Base-by-base conservation (phyloP, 768 basidiomycete species). In the Symmetrospora coprosmae region DNA sequence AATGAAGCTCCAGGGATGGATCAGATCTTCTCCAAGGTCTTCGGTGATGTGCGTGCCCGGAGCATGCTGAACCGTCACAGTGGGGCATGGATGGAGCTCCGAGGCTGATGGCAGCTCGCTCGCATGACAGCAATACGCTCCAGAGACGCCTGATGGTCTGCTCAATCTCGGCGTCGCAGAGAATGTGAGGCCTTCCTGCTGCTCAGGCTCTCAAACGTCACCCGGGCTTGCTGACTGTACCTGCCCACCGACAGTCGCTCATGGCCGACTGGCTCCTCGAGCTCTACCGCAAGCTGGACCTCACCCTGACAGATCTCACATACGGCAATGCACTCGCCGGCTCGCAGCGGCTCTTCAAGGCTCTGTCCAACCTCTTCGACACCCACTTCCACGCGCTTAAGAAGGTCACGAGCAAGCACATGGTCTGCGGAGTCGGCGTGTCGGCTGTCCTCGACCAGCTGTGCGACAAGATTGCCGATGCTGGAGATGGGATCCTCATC, bases 241-340 rank as follows among this genome's bases (percentile, higher is more conserved):
- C 11, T 11, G n/a, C 48, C 7, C 8, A 17, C 50, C 30, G 6
- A 56, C 52, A 59, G 51, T 63, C 58, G 13, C 45, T 59, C 17
- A 63, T 63, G 62, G 33, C 52, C 11, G 39, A 40, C 27, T 45
- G 47, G 30, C 62, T 59, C 3, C 62, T 56, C 23, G 46, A 59
- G 11, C n/a, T 47, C 13, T 63, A 28, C 28, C 4, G 13, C n/a
- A 47, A 39, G 52, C 50, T 63, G 5, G 25, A 35, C 4, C 30
- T 59, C 9, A 25, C 30, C 25, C 34, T 34, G 27, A 48, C 27
- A 4, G 63, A 63, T 33, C 33, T 60, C 11, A 64, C 63, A 4
- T 66, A 67, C 35, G 66, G 63, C 11, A 64, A 59, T 25, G 56
- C 68, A 2, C 52, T 67, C 0, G 60, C 63, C 9, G 66, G 66